phyloP scores from a whole-genome alignment of 2,329 filamentous ascomycete genomes.

The Cryphonectria nitschkei region DNA sequence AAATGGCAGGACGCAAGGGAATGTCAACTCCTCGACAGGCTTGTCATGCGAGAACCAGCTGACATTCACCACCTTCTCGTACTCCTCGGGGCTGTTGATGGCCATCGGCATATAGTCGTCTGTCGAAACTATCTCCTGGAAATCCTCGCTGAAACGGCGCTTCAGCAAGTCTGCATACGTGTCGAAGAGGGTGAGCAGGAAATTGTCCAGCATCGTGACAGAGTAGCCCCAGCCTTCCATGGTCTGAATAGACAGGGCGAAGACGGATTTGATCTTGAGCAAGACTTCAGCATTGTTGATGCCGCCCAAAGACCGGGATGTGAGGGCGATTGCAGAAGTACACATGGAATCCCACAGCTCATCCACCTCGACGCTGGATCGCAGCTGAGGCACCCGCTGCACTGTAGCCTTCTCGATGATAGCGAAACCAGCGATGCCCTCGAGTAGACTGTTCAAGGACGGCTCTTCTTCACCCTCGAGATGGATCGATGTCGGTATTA shows the following conservation, averaged over 20 bases:
- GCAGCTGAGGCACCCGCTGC: conserved; percentile 80
- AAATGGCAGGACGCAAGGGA: conserved; percentile 94
- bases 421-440: conserved; percentile 93
- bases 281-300: conserved; percentile 89
- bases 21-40: conserved; percentile 74
- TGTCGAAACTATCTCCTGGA: conserved; percentile 87
- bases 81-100: conserved; percentile 87
- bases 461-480: conserved; percentile 82
- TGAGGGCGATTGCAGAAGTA: conserved; percentile 79
- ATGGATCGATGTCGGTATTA: conserved; percentile 77
- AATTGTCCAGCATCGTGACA: conserved; percentile 77
- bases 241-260: conserved; percentile 94
- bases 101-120: conserved; percentile 99
- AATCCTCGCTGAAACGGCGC: conserved; percentile 90
- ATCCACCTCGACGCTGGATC: conserved; percentile 87
- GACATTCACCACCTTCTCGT: conserved; percentile 92
- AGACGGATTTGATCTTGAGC: conserved; percentile 91
- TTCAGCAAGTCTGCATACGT: conserved; percentile 94
- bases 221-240: conserved; percentile 98
- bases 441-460: conserved; percentile 85
- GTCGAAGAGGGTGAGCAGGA: conserved; percentile 86
- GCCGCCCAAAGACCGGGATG: conserved; percentile 75
- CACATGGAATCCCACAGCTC: conserved; percentile 99
- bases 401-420: conserved; percentile 96
- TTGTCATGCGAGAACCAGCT: conserved; percentile 94